These are phyloP conservation scores for Metschnikowia vanudenii DNA, from an alignment of 805 yeast species.

Conservation along the genomic window DNA sequence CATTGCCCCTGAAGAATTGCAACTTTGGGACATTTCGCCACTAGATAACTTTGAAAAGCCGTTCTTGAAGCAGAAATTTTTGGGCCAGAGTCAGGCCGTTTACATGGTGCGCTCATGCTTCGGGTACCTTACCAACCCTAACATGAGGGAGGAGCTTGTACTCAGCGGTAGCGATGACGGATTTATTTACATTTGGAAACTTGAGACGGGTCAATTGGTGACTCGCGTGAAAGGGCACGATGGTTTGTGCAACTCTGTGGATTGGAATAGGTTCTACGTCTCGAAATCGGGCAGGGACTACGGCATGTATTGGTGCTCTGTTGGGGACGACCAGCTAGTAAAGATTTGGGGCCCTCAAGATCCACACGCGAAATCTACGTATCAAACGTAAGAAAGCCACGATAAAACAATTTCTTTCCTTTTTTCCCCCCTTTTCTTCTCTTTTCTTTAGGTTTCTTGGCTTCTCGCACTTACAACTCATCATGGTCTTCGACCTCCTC, in stretches of 20 bases:
- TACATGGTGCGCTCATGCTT: constrained; percentile 74
- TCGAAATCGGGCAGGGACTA: constrained; percentile 28
- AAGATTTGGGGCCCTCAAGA: constrained; percentile 57
- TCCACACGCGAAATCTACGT: not conserved
- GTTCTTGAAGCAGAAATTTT: constrained; percentile 57
- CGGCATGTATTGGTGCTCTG: constrained; percentile 68
- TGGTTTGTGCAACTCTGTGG: constrained; percentile 71
- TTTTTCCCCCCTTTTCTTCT: too few species aligned
- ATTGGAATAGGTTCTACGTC: constrained; percentile 52
- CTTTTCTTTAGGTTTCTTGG: not conserved
- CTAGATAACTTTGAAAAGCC: constrained; percentile 36
- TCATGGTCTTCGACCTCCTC: constrained; percentile 30
- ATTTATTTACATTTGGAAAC: constrained; percentile 73
- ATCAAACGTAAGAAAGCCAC: not conserved
- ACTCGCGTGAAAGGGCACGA: constrained; percentile 61
- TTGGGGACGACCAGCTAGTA: constrained; percentile 76
- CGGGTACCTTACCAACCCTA: constrained; percentile 50
- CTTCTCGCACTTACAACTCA: constrained; percentile 31
- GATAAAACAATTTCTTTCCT: not conserved
- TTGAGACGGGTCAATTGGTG: constrained; percentile 64
- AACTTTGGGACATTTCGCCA: constrained; percentile 68
- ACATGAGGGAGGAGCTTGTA: constrained; percentile 57
- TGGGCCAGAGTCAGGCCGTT: constrained; percentile 71
- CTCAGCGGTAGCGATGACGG: constrained; percentile 87
- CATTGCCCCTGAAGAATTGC: constrained; percentile 72